Evolutionary conservation across 305 asterid species (phyloP).

Genomic region (Withania somnifera): DNA sequence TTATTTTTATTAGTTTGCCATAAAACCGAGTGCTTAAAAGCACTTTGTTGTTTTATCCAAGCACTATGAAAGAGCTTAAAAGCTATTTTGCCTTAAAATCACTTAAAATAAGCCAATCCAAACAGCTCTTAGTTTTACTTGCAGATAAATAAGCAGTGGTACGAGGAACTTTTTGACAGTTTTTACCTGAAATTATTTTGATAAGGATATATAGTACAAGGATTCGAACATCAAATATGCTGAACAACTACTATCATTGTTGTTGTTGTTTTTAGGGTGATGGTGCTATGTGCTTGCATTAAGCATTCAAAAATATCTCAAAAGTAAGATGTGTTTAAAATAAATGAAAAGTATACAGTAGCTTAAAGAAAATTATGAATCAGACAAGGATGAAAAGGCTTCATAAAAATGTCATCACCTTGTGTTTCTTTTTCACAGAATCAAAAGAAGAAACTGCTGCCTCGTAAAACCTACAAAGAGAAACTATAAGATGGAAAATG

Average conservation of each 20-base stretch:
- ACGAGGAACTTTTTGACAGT: background rate
- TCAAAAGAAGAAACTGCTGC: slow-evolving; percentile 42
- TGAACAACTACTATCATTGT: background rate
- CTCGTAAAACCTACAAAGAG: slow-evolving; percentile 37
- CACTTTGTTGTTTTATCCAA: too few species aligned
- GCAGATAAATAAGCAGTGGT: background rate
- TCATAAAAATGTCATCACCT: slow-evolving; percentile 14
- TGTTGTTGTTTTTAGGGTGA: background rate
- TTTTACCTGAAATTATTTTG: background rate
- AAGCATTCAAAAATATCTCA: background rate
- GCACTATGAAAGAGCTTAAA: too few species aligned
- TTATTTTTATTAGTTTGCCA: too few species aligned
- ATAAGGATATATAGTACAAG: background rate
- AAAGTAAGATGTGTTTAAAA: background rate
- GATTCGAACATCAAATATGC: background rate
- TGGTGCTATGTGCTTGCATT: background rate
- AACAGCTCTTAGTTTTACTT: background rate
- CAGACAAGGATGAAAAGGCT: background rate
- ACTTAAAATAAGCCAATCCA: too few species aligned
- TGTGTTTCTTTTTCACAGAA: slow-evolving; percentile 35
- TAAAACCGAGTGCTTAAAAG: too few species aligned
- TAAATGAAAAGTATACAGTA: background rate
- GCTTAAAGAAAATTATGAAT: background rate
- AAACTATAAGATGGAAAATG: slow-evolving; percentile 15
- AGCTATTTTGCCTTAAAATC: too few species aligned